Evolutionary conservation across 139 green algal species (phyloP), one percentile per base, ranked within the genome.

Genomic region (Medakamo hakoo): DNA sequence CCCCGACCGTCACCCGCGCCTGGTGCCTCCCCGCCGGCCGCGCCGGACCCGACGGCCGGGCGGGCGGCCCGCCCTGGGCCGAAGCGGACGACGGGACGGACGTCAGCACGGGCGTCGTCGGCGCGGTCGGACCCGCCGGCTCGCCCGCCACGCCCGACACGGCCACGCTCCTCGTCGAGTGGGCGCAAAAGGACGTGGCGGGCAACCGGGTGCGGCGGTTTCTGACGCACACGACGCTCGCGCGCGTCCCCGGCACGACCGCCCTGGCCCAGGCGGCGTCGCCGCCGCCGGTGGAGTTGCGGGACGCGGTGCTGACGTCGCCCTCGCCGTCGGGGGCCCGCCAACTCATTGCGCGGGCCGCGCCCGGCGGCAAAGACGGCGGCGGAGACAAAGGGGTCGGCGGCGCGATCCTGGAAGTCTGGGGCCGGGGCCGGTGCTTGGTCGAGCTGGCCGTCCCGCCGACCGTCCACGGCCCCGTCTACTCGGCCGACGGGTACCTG

Each of bases 401-500:
- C n/a, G n/a, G n/a, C 40, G 9, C 65, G 55, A 27, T 78, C 52
- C 68, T 89, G 52, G 81, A 89, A 69, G 23, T 92, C 2, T 92
- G 85, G 85, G 75, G 69, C 30, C 32, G 67, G 55, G 60, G 66
- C 27, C 62, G 77, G 3, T n/a, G 89, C 16, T 31, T 87, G 30
- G 70, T 68, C 61, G 80, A 89, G 58, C 30, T 82, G 59, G 30
- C 70, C 9, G 83, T 94, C n/a, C 79, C 84, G 28, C 68, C 71
- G 29, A 60, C 74, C 2, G 30, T 91, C 26, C 90, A 97, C 63
- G 86, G 90, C 1, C 25, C 68, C 1, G 60, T 95, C 25, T 76
- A 84, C 49, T 88, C 84, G 31, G 90, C 95, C 59, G 80, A 78
- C 55, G 93, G 84, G 82, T 96, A 91, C 60, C 71, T 30, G 59